These are phyloP conservation scores for Vitellaria paradoxa DNA, from an alignment of 179 eudicot species.

Conservation along the genomic window DNA sequence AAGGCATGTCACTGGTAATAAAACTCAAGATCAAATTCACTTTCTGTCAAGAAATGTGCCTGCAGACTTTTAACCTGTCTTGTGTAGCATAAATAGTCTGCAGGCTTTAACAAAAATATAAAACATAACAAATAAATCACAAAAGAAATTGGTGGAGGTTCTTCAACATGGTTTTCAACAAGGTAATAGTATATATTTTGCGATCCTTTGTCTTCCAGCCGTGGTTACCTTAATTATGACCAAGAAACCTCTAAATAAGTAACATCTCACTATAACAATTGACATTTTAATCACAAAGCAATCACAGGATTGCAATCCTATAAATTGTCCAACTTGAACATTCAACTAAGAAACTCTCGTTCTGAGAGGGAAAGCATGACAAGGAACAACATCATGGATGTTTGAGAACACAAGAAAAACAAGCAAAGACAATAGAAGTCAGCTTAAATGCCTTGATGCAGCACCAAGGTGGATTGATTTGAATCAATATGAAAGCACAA, in stretches of 20 bases:
- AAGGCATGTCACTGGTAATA: too few species aligned
- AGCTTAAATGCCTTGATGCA: neutral
- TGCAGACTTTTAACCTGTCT: too few species aligned
- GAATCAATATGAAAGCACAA: neutral
- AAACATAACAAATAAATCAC: neutral
- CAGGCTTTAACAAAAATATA: neutral
- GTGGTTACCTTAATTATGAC: neutral
- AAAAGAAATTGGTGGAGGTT: neutral
- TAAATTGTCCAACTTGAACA: too few species aligned
- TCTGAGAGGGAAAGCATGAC: too few species aligned
- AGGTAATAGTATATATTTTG: neutral
- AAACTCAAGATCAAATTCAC: too few species aligned
- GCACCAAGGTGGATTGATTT: neutral
- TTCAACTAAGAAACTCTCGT: too few species aligned
- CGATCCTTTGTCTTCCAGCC: neutral
- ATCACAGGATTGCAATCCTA: neutral
- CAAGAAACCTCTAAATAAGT: slow-evolving; percentile 1
- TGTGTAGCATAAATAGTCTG: too few species aligned
- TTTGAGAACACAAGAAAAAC: neutral
- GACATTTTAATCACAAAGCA: neutral
- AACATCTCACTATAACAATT: neutral
- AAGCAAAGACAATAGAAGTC: neutral
- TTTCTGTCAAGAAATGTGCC: too few species aligned
- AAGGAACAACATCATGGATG: neutral
- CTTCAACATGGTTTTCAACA: neutral